Conservation (phyloP, 371 early-diverging fungal genomes). For the Lichtheimia ornata region DNA sequence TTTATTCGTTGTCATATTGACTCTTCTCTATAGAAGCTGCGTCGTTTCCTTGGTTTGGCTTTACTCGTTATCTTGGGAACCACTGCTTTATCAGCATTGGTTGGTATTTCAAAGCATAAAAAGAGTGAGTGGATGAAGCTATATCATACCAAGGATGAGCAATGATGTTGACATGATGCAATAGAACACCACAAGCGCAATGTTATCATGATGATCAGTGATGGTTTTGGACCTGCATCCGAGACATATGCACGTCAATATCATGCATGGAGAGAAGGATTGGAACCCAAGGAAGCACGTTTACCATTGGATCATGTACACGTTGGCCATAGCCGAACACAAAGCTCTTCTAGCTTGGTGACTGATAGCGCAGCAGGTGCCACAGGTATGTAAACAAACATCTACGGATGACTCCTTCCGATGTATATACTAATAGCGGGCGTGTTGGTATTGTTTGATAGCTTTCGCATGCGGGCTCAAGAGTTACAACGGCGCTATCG, state of each 20-base stretch:
- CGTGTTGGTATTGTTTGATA: background rate
- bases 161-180: too few species aligned
- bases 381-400: conserved; percentile 38
- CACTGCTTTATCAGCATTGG: too few species aligned
- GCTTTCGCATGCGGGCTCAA: conserved; percentile 87
- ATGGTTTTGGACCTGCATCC: conserved; percentile 94
- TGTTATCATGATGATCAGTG: conserved; percentile 92
- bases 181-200: conserved; percentile 39
- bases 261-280: conserved; percentile 57
- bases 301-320: conserved; percentile 82
- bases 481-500: conserved; percentile 90
- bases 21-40: too few species aligned
- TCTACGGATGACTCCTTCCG: background rate
- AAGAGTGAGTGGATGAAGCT: too few species aligned
- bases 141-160: too few species aligned
- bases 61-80: too few species aligned
- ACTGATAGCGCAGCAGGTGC: conserved; percentile 98
- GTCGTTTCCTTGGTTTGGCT: too few species aligned
- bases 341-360: conserved; percentile 76
- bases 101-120: too few species aligned
- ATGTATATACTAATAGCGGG: too few species aligned
- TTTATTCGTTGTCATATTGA: too few species aligned
- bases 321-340: conserved; percentile 85
- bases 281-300: conserved; percentile 33
- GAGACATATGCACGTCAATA: conserved; percentile 87